phyloP scores from a whole-genome alignment of 148 eudicot species.

The Nyssa sinensis region DNA sequence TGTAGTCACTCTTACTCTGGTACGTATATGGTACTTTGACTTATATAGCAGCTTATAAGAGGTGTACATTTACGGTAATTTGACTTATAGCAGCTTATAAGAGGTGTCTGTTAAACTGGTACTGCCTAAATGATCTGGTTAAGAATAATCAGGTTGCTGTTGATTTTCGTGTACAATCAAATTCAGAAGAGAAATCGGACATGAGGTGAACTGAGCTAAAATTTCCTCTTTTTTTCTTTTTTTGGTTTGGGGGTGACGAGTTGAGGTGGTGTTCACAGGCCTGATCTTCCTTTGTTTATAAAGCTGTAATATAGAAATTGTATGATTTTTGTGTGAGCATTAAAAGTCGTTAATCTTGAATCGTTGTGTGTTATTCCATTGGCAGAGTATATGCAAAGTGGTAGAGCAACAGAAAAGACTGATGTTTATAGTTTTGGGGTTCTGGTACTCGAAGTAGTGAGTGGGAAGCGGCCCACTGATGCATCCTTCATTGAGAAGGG shows the following conservation, averaged over 20 bases:
- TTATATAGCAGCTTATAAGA: background rate
- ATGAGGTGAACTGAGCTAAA: too few species aligned
- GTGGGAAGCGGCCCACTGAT: constrained; percentile 98
- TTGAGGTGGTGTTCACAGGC: background rate
- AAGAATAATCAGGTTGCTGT: background rate
- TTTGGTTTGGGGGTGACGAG: too few species aligned
- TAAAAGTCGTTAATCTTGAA: constrained; percentile 6
- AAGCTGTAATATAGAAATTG: background rate
- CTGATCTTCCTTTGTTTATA: background rate
- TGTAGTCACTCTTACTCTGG: background rate
- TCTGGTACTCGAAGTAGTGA: constrained; percentile 75
- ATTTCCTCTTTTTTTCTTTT: too few species aligned
- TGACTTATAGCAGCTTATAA: too few species aligned
- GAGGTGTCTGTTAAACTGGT: background rate
- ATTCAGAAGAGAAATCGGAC: too few species aligned
- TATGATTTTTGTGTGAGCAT: background rate
- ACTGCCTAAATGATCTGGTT: too few species aligned
- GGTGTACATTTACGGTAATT: too few species aligned
- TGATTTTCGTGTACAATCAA: background rate
- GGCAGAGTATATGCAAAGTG: constrained; percentile 98
- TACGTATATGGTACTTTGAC: background rate
- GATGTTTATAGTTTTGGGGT: constrained; percentile 98
- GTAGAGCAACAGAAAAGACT: constrained; percentile 96
- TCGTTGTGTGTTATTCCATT: background rate
- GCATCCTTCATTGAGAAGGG: constrained; percentile 98